Conservation (phyloP, 2,329 filamentous ascomycete species). For the Talaromyces sp. region DNA sequence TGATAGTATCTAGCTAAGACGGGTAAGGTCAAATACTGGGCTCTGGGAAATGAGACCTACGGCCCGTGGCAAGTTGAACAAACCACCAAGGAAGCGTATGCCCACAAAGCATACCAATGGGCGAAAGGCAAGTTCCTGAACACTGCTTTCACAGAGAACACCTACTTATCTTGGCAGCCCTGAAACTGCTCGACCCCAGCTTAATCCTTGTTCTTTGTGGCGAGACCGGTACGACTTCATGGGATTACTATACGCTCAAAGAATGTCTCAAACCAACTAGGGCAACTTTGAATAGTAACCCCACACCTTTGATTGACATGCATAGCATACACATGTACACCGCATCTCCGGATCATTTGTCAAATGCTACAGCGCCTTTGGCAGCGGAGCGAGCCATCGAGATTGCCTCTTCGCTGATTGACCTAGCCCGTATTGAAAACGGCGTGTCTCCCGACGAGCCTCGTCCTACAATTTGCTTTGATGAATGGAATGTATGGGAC, state of each 20-base stretch:
- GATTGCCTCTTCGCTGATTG: conserved; percentile 62
- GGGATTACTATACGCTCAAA: conserved; percentile 70
- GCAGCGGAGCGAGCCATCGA: conserved; percentile 70
- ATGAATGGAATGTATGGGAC: conserved; percentile 84
- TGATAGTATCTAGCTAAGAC: not conserved
- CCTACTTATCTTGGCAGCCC: conserved; percentile 18
- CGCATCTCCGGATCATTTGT: conserved; percentile 49
- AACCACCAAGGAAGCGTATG: conserved; percentile 55
- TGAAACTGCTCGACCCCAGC: conserved; percentile 53
- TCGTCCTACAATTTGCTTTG: conserved; percentile 69
- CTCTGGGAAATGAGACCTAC: conserved; percentile 68
- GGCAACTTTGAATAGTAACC: conserved; percentile 34
- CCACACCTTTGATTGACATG: conserved; percentile 61
- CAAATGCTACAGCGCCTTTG: conserved; percentile 59
- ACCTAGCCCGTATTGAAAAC: conserved; percentile 68
- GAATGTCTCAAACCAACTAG: conserved; percentile 55
- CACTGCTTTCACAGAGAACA: not conserved
- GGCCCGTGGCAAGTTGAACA: conserved; percentile 57
- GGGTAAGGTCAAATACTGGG: conserved; percentile 69
- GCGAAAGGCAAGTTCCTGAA: conserved; percentile 41
- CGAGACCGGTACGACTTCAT: conserved; percentile 61
- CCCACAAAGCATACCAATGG: conserved; percentile 55
- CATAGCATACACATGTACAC: conserved; percentile 79
- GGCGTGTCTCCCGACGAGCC: conserved; percentile 50
- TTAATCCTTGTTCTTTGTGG: conserved; percentile 70